A percentile compares a stretch with the other conserved stretches of the same genome.
phyloP scores from a whole-genome alignment of 1,139 yeast species.

The Geotrichum macrosporum region DNA sequence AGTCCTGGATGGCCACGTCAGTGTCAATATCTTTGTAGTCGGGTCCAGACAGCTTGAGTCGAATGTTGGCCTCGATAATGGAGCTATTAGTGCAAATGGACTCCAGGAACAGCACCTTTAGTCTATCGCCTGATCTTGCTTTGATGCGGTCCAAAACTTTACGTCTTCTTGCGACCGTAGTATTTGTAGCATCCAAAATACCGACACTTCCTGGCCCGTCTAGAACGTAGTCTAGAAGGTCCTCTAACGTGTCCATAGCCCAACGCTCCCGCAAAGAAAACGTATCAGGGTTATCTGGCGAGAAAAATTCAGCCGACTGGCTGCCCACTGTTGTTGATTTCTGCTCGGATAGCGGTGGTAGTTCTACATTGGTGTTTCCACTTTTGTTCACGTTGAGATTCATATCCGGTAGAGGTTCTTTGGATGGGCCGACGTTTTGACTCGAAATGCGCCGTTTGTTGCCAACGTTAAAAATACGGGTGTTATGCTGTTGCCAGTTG shows the following conservation, averaged over 20 bases:
- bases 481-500: conserved; percentile 89
- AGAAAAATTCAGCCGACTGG: conserved; percentile 71
- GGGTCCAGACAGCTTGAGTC: conserved; percentile 86
- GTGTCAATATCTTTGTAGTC: conserved; percentile 88
- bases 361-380: background rate
- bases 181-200: conserved; percentile 87
- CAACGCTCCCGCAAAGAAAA: conserved; percentile 77
- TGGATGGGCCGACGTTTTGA: conserved; percentile 64
- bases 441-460: conserved; percentile 76
- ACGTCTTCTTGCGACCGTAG: conserved; percentile 68
- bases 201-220: conserved; percentile 88
- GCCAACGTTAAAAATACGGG: conserved; percentile 89
- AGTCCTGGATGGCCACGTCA: conserved; percentile 71
- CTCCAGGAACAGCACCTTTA: conserved; percentile 80
- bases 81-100: conserved; percentile 77
- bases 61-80: conserved; percentile 75
- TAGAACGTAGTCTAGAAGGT: conserved; percentile 71
- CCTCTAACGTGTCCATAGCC: conserved; percentile 94
- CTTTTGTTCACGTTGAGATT: background rate
- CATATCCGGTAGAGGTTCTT: conserved; percentile 63
- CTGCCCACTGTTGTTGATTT: conserved; percentile 20
- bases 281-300: conserved; percentile 68
- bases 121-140: conserved; percentile 64
- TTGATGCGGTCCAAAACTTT: conserved; percentile 66
- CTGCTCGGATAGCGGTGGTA: too few species aligned